A percentile compares a stretch with the other conserved stretches of the same genome.
These are phyloP conservation scores for Parathielavia hyrcaniae DNA, from an alignment of 495 filamentous ascomycete genomes.

Conservation along the genomic window DNA sequence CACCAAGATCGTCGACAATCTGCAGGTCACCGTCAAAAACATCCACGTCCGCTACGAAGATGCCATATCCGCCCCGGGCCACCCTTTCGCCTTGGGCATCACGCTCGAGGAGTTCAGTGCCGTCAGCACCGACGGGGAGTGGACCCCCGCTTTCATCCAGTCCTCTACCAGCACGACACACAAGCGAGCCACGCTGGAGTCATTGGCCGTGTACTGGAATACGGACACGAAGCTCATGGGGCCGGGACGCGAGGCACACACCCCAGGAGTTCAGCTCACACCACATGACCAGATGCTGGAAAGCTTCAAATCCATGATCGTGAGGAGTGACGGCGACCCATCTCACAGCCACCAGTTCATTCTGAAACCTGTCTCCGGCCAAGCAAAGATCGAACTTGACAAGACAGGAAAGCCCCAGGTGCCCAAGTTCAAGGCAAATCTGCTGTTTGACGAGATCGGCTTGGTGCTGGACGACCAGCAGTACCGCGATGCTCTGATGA, in stretches of 20 bases:
- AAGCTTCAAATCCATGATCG: conserved; percentile 70
- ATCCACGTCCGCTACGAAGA: conserved; percentile 97
- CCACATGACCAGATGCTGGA: conserved; percentile 66
- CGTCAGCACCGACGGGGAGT: conserved; percentile 86
- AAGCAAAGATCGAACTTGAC: conserved; percentile 85
- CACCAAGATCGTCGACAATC: conserved; percentile 94
- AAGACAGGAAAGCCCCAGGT: conserved; percentile 76
- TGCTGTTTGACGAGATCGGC: conserved; percentile 93
- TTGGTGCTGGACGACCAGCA: conserved; percentile 94
- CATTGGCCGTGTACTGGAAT: conserved; percentile 94
- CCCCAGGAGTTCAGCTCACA: conserved; percentile 42
- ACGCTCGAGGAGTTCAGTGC: conserved; percentile 94
- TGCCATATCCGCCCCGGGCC: conserved; percentile 87
- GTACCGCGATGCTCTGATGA: conserved; percentile 94
- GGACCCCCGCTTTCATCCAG: conserved; percentile 92
- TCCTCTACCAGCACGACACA: conserved; percentile 74
- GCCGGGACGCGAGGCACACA: conserved; percentile 64
- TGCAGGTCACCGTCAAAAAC: conserved; percentile 95
- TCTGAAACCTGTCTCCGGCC: conserved; percentile 86
- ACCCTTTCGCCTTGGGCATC: conserved; percentile 87
- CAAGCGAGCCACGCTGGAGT: conserved; percentile 82
- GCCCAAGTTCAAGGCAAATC: conserved; percentile 81
- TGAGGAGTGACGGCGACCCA: conserved; percentile 50
- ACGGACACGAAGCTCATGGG: conserved; percentile 81
- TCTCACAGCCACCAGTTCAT: conserved; percentile 75